These are phyloP conservation scores for Diaporthe destruens DNA, from an alignment of 2,329 filamentous ascomycete species.

Conservation along the genomic window DNA sequence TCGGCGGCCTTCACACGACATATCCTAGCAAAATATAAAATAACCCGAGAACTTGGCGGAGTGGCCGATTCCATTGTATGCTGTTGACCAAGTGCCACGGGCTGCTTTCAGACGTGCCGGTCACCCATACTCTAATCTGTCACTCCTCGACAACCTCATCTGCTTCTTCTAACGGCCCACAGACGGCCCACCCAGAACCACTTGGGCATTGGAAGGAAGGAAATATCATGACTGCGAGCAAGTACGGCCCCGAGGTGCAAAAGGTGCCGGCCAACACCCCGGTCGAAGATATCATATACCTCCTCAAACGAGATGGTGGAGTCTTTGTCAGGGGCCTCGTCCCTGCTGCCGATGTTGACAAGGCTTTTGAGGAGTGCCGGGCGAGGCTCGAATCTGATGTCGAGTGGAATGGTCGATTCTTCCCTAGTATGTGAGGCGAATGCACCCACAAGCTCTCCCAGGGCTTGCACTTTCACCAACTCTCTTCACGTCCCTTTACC, in stretches of 20 bases:
- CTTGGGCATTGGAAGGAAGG: background rate
- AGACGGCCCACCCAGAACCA: background rate
- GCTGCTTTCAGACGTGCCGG: background rate
- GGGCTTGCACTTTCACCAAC: background rate
- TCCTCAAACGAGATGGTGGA: conserved; percentile 14
- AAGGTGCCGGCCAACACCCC: background rate
- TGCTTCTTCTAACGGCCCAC: background rate
- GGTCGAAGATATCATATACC: conserved; percentile 2
- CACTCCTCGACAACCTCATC: too few relatives aligned
- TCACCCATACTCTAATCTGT: background rate
- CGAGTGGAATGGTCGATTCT: conserved; percentile 9
- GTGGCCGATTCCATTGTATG: background rate
- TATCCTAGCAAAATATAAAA: background rate
- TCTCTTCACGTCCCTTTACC: background rate
- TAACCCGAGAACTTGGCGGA: background rate
- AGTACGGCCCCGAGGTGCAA: conserved; percentile 12
- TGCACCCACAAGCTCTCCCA: background rate
- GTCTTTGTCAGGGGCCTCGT: conserved; percentile 14
- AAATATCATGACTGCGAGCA: background rate
- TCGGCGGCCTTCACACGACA: background rate
- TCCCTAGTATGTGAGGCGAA: background rate
- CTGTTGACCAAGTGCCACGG: background rate
- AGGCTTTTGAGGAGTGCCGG: conserved; percentile 22
- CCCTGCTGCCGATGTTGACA: conserved; percentile 9
- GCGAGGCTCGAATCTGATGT: conserved; percentile 18